A percentile compares a stretch with the other conserved stretches of the same genome.
These are phyloP conservation scores for Taiwanofungus camphoratus DNA, from an alignment of 1,284 basidiomycete genomes.

Conservation along the genomic window DNA sequence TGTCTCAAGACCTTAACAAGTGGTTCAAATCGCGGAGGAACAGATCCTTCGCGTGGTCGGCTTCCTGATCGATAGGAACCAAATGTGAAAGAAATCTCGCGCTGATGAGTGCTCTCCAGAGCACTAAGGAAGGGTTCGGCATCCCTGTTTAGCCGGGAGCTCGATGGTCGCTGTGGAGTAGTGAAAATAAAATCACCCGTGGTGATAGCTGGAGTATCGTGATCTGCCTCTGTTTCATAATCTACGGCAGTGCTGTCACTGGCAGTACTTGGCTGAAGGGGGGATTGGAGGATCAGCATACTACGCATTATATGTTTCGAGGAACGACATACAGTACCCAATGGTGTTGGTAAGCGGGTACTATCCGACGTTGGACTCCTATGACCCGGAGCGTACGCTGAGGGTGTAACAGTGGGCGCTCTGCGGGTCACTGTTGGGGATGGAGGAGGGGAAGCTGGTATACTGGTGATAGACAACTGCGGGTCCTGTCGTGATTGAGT, in stretches of 20 bases:
- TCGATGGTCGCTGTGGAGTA: background rate
- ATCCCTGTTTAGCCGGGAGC: too few relatives aligned
- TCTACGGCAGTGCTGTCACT: constrained; percentile 7
- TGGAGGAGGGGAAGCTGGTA: background rate
- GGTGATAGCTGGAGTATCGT: too few relatives aligned
- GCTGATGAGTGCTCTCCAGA: too few relatives aligned
- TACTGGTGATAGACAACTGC: background rate
- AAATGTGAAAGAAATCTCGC: too few relatives aligned
- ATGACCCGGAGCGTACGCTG: background rate
- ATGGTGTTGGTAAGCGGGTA: background rate
- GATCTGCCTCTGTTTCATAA: constrained; percentile 3
- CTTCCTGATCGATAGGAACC: too few relatives aligned
- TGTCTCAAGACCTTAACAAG: constrained; percentile 25
- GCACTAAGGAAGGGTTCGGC: too few relatives aligned
- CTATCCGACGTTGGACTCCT: too few relatives aligned
- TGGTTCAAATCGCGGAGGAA: too few relatives aligned
- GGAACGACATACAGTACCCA: background rate
- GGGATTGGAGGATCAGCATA: background rate
- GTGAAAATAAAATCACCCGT: background rate
- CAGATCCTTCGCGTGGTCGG: too few relatives aligned
- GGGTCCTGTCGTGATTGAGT: background rate
- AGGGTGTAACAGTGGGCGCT: background rate
- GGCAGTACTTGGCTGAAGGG: constrained; percentile 3
- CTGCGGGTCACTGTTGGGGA: background rate
- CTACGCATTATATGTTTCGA: background rate